A percentile compares a stretch with the other conserved stretches of the same genome.
phyloP scores from a whole-genome alignment of 129 eudicot species.

The Scalesia atractyloides region DNA sequence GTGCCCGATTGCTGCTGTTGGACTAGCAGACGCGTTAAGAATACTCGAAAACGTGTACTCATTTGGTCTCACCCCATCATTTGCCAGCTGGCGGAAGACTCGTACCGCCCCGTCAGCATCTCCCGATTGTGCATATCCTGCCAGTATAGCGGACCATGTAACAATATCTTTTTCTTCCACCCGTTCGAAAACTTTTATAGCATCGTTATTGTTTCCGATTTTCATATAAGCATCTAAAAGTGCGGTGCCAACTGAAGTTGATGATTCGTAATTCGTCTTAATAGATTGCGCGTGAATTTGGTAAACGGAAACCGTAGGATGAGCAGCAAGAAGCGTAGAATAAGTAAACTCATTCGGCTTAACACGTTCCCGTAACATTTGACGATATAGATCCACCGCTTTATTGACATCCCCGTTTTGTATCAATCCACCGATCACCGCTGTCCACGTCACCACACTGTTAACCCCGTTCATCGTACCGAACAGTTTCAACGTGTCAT shows the following conservation, averaged over 20 bases:
- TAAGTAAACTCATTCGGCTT: constrained; percentile 74
- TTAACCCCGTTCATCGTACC: constrained; percentile 36
- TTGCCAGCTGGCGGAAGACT: constrained; percentile 47
- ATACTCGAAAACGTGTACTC: constrained; percentile 82
- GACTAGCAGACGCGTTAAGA: constrained; percentile 66
- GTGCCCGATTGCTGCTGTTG: constrained; percentile 71
- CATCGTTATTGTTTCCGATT: constrained; percentile 54
- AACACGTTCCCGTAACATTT: constrained; percentile 63
- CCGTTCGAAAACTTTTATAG: constrained; percentile 54
- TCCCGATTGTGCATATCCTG: constrained; percentile 72
- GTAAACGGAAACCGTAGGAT: constrained; percentile 51
- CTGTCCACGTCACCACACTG: constrained; percentile 85
- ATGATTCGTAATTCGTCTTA: constrained; percentile 62
- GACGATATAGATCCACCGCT: constrained; percentile 52
- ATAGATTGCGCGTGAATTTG: constrained; percentile 83
- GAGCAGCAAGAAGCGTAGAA: constrained; percentile 69
- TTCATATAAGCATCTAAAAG: constrained; percentile 75
- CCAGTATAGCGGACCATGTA: constrained; percentile 93
- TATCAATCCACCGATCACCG: constrained; percentile 76
- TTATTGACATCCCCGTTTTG: constrained; percentile 46
- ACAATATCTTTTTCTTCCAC: constrained; percentile 72
- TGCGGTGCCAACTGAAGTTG: constrained; percentile 85
- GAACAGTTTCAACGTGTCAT: constrained; percentile 62
- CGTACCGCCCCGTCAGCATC: constrained; percentile 58
- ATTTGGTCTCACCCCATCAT: constrained; percentile 58